A percentile compares a stretch with the other conserved stretches of the same genome.
Evolutionary conservation across 345 rosid species (phyloP).

Genomic region (Iberis pinnata): DNA sequence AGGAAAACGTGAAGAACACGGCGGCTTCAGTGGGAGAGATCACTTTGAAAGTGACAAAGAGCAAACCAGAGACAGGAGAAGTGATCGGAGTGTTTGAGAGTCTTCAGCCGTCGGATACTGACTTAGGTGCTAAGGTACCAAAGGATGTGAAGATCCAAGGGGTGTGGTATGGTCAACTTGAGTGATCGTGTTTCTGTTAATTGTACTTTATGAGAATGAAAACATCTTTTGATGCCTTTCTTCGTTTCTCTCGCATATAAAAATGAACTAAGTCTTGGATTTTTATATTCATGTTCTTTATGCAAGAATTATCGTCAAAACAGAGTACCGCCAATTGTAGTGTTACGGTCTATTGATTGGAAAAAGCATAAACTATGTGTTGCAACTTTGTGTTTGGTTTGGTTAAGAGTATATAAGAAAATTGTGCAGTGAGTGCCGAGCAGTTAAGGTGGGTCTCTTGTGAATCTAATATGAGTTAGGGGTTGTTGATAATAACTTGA

Average conservation of each 20-base stretch:
- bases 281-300: not conserved
- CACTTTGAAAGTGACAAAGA: constrained; percentile 55
- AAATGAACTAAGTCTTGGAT: constrained; percentile 6
- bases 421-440: no score
- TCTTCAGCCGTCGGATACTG: constrained; percentile 80
- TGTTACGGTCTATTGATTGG: no score
- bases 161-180: constrained; percentile 84
- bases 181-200: no score
- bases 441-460: no score
- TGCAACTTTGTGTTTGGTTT: no score
- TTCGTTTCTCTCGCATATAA: not conserved
- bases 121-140: constrained; percentile 69
- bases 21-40: constrained; percentile 60
- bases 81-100: constrained; percentile 80
- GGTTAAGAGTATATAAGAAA: no score
- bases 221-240: constrained; percentile 17
- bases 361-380: no score
- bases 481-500: no score
- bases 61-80: constrained; percentile 68
- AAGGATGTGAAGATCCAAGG: constrained; percentile 83
- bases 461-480: no score
- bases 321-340: no score
- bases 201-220: not conserved
- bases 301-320: no score
- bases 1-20: constrained; percentile 61